Conservation (phyloP, 192 early-diverging fungal species). For the Coemansia aciculifera region DNA sequence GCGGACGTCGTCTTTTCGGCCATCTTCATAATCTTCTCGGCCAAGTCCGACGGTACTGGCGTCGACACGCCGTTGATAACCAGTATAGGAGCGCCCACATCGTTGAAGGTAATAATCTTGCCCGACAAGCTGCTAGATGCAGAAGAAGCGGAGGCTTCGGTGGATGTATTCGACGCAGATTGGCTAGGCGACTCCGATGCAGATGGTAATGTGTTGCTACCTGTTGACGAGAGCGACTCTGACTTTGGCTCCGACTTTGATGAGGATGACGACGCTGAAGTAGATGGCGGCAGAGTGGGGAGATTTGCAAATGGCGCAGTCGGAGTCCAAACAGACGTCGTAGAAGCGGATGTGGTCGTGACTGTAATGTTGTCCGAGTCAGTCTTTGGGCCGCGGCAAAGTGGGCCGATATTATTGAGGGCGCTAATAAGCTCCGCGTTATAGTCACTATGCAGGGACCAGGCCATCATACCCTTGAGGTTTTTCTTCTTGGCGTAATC, state of each 20-base stretch:
- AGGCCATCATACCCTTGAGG: constrained; percentile 70
- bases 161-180: neutral
- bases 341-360: neutral
- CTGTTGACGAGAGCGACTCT: neutral
- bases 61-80: constrained; percentile 38
- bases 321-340: constrained; percentile 21
- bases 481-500: constrained; percentile 53
- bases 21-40: constrained; percentile 43
- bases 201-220: neutral
- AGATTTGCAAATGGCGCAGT: constrained; percentile 28
- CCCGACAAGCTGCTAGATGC: constrained; percentile 7
- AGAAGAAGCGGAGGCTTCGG: neutral
- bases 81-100: constrained; percentile 39
- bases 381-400: constrained; percentile 36
- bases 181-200: neutral
- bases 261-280: neutral
- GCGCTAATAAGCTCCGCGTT: constrained; percentile 59
- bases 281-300: neutral
- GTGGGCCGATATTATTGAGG: constrained; percentile 27
- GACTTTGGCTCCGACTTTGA: neutral
- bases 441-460: constrained; percentile 52
- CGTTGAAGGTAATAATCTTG: constrained; percentile 49
- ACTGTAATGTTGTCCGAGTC: constrained; percentile 16
- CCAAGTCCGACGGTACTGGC: constrained; percentile 25
- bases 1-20: constrained; percentile 12